Evolutionary conservation across 2,329 filamentous ascomycete genomes (phyloP).

Genomic region (Xylaria sp.): DNA sequence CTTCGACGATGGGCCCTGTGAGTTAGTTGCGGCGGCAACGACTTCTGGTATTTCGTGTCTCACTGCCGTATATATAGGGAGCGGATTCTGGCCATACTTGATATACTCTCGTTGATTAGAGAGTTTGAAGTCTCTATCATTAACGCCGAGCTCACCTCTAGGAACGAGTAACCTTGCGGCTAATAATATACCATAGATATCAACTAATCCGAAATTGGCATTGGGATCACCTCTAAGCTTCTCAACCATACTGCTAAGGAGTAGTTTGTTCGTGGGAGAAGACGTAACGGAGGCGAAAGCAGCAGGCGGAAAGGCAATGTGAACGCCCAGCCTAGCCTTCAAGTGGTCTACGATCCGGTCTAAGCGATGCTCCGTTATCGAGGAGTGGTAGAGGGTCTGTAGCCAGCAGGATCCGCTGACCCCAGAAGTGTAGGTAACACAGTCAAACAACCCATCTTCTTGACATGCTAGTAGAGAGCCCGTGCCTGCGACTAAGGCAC

Average conservation of each 20-base stretch:
- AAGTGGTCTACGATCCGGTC: slow-evolving; percentile 81
- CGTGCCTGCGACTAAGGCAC: slow-evolving; percentile 89
- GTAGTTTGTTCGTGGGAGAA: slow-evolving; percentile 90
- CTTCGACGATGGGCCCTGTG: slow-evolving; percentile 54
- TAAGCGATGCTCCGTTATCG: slow-evolving; percentile 75
- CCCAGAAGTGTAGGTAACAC: slow-evolving; percentile 92
- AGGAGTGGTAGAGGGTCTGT: slow-evolving; percentile 86
- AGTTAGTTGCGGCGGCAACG: slow-evolving; percentile 55
- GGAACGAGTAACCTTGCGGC: slow-evolving; percentile 87
- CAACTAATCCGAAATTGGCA: slow-evolving; percentile 88
- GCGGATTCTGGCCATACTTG: slow-evolving; percentile 79
- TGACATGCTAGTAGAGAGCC: slow-evolving; percentile 86
- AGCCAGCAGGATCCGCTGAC: slow-evolving; percentile 98
- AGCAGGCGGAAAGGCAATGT: slow-evolving; percentile 91
- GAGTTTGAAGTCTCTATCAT: slow-evolving; percentile 84
- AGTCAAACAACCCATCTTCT: slow-evolving; percentile 91
- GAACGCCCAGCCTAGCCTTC: slow-evolving; percentile 83
- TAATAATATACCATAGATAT: slow-evolving; percentile 88
- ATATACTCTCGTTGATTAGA: slow-evolving; percentile 85
- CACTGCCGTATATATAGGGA: slow-evolving; percentile 96
- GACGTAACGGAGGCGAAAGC: slow-evolving; percentile 84
- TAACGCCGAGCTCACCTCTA: slow-evolving; percentile 81
- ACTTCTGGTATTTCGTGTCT: slow-evolving; percentile 89
- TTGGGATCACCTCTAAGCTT: slow-evolving; percentile 85
- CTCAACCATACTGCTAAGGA: slow-evolving; percentile 88